Conservation (phyloP, 2,329 filamentous ascomycete species). For the Tolypocladium guangdongense region DNA sequence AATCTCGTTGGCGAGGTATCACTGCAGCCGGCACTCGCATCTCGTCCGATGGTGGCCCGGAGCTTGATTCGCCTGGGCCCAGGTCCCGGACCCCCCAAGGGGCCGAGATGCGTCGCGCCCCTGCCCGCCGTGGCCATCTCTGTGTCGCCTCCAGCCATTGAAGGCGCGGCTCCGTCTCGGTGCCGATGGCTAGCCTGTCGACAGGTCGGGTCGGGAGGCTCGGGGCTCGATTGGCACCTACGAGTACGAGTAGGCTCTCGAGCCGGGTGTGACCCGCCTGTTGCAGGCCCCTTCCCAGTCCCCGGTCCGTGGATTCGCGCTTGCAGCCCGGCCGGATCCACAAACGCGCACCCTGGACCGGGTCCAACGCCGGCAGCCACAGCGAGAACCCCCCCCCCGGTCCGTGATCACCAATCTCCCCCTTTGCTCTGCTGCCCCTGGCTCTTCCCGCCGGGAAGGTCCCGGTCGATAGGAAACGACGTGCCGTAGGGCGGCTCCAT, state of each 20-base stretch:
- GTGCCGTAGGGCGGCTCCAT: neutral
- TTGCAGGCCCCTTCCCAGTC: neutral
- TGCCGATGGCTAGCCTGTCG: neutral
- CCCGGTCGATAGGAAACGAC: neutral
- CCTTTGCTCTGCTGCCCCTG: neutral
- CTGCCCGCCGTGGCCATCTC: neutral
- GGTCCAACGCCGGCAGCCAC: neutral
- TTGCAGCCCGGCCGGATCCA: neutral
- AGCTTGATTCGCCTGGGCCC: neutral
- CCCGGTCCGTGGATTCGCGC: slow-evolving; percentile 1
- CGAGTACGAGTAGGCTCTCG: neutral
- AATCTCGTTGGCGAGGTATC: neutral
- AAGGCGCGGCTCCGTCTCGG: neutral
- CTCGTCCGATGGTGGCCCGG: neutral
- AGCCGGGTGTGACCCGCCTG: neutral
- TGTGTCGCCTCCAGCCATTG: neutral
- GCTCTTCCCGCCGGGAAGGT: neutral
- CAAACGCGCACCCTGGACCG: neutral
- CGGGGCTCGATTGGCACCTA: neutral
- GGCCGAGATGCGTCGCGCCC: neutral
- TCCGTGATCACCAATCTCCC: neutral
- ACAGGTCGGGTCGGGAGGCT: neutral
- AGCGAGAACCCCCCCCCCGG: neutral
- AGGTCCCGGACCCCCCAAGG: neutral
- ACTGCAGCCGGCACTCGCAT: neutral